phyloP scores from a whole-genome alignment of 2,329 filamentous ascomycete species.

The Plectosphaerella sp. region DNA sequence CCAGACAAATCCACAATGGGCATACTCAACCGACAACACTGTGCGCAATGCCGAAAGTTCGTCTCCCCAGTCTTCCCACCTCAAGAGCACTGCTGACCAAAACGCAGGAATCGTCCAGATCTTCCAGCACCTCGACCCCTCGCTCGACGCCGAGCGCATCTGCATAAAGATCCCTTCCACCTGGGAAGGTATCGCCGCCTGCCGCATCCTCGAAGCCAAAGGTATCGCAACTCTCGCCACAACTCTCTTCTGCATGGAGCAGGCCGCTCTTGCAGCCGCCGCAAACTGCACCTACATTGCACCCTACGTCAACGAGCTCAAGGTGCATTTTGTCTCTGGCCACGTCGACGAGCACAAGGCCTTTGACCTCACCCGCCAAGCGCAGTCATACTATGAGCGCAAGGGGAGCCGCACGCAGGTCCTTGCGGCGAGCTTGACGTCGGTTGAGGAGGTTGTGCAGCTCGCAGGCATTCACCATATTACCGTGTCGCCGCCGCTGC shows the following conservation, averaged over 20 bases:
- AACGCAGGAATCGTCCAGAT: slow-evolving; percentile 43
- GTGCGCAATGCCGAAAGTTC: slow-evolving; percentile 46
- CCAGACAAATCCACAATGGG: slow-evolving; percentile 55
- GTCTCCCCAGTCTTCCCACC: slow-evolving; percentile 7
- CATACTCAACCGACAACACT: slow-evolving; percentile 44
- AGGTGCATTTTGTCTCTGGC: slow-evolving; percentile 53
- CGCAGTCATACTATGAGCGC: slow-evolving; percentile 47
- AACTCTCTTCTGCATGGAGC: slow-evolving; percentile 57
- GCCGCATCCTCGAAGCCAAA: slow-evolving; percentile 43
- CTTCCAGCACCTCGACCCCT: slow-evolving; percentile 37
- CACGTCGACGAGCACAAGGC: slow-evolving; percentile 44
- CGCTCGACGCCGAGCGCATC: slow-evolving; percentile 41
- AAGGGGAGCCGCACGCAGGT: slow-evolving; percentile 41
- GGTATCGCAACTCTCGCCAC: slow-evolving; percentile 59
- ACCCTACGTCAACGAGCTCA: slow-evolving; percentile 62
- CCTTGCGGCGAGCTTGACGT: slow-evolving; percentile 53
- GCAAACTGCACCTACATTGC: slow-evolving; percentile 58
- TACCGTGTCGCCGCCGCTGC: slow-evolving; percentile 50
- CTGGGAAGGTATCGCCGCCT: slow-evolving; percentile 60
- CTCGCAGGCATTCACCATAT: slow-evolving; percentile 55
- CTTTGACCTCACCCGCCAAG: slow-evolving; percentile 43
- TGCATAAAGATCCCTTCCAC: slow-evolving; percentile 62
- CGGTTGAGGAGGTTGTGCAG: slow-evolving; percentile 51
- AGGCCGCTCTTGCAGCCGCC: slow-evolving; percentile 53
- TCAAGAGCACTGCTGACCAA: not conserved